Conservation (phyloP, 148 eudicot species). For the Tetragonia tetragonoides region DNA sequence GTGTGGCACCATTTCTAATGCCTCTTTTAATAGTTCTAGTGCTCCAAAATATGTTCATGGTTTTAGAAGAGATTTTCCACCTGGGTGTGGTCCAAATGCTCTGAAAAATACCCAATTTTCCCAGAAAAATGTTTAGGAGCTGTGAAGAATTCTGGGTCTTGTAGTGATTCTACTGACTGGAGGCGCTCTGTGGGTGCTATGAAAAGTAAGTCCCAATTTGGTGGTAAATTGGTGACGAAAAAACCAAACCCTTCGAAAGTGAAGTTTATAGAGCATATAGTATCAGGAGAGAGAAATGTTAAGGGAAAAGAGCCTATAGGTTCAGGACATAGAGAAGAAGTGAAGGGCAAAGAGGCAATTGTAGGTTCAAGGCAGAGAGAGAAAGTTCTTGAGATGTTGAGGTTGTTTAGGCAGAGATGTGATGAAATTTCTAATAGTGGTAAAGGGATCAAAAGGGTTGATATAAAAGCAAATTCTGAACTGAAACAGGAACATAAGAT, state of each 20-base stretch:
- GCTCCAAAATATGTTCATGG: background rate
- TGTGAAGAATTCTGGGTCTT: too few species aligned
- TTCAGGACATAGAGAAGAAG: background rate
- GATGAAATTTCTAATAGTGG: slow-evolving; percentile 2
- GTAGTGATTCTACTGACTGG: too few species aligned
- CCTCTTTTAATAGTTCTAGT: background rate
- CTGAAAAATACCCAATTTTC: background rate
- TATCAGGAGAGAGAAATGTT: background rate
- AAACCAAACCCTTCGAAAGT: background rate
- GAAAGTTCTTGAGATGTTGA: slow-evolving; percentile 18
- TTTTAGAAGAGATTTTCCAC: slow-evolving; percentile 21
- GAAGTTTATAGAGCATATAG: too few species aligned
- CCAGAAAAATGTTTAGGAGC: too few species aligned
- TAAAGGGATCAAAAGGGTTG: slow-evolving; percentile 18
- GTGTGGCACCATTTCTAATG: background rate
- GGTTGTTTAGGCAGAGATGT: slow-evolving; percentile 22
- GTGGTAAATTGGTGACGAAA: background rate
- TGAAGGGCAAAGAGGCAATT: background rate
- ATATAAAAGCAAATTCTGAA: slow-evolving; percentile 9
- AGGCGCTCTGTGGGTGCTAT: too few species aligned
- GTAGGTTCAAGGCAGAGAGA: background rate
- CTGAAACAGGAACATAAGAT: slow-evolving; percentile 17
- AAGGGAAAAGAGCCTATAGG: background rate
- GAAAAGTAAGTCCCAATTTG: too few species aligned
- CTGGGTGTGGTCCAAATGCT: slow-evolving; percentile 20